These are phyloP conservation scores for Caloboletus firmus DNA, from an alignment of 1,284 basidiomycete species.

Conservation along the genomic window DNA sequence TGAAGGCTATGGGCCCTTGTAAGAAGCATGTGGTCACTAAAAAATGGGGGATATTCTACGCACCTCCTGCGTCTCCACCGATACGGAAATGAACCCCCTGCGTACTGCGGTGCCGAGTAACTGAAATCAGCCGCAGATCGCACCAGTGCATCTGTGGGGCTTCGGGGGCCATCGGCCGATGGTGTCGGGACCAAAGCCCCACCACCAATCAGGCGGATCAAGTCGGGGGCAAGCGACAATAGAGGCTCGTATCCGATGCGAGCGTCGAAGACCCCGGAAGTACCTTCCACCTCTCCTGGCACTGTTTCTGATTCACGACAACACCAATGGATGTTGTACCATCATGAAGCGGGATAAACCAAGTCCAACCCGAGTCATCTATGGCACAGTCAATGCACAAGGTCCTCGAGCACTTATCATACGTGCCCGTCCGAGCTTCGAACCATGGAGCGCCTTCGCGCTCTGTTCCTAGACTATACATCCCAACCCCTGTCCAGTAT, in stretches of 20 bases:
- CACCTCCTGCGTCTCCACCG: slow-evolving; percentile 73
- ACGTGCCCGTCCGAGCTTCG: slow-evolving; percentile 65
- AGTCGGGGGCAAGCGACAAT: slow-evolving; percentile 48
- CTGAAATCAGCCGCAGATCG: slow-evolving; percentile 63
- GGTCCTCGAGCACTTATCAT: too few relatives aligned
- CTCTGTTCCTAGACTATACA: slow-evolving; percentile 53
- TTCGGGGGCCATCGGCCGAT: slow-evolving; percentile 5
- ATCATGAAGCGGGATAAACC: slow-evolving; percentile 75
- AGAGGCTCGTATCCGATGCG: slow-evolving; percentile 29
- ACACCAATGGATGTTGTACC: slow-evolving; percentile 69
- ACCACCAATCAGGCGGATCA: slow-evolving; percentile 49
- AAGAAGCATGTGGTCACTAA: not conserved
- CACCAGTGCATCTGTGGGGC: slow-evolving; percentile 30
- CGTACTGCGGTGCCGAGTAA: slow-evolving; percentile 65
- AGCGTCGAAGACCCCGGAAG: slow-evolving; percentile 44
- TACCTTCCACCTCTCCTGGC: slow-evolving; percentile 41
- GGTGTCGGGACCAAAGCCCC: slow-evolving; percentile 44
- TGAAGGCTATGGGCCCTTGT: slow-evolving; percentile 48
- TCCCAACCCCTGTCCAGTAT: slow-evolving; percentile 60
- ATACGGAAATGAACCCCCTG: slow-evolving; percentile 60
- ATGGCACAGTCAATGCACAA: slow-evolving; percentile 7
- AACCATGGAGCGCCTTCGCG: slow-evolving; percentile 66
- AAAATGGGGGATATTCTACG: not conserved
- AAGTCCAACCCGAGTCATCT: slow-evolving; percentile 78
- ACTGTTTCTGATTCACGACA: slow-evolving; percentile 63